A percentile compares a stretch with the other conserved stretches of the same genome.
Evolutionary conservation across 352 stramenopile species (phyloP).

Genomic region (Globisporangium iwayamae): DNA sequence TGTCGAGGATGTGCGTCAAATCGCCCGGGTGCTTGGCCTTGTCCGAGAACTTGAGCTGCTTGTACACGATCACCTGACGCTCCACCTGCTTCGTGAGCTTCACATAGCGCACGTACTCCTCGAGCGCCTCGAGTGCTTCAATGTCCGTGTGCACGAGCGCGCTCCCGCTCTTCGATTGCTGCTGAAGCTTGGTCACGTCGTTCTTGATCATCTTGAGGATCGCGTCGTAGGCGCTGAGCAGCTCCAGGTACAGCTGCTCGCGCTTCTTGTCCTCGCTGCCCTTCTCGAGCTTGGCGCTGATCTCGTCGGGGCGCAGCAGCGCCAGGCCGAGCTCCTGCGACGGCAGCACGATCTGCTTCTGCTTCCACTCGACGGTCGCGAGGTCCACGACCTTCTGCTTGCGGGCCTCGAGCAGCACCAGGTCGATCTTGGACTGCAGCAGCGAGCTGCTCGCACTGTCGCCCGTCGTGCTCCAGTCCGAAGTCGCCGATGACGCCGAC

Average conservation of each 20-base stretch:
- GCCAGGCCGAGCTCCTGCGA: slow-evolving; percentile 70
- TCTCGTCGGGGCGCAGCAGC: slow-evolving; percentile 70
- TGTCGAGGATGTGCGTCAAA: slow-evolving; percentile 77
- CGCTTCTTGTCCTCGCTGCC: slow-evolving; percentile 62
- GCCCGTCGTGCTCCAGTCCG: slow-evolving; percentile 57
- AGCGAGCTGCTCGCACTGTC: slow-evolving; percentile 70
- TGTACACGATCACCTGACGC: slow-evolving; percentile 56
- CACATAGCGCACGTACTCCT: slow-evolving; percentile 71
- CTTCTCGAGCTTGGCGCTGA: slow-evolving; percentile 59
- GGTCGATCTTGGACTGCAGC: slow-evolving; percentile 82
- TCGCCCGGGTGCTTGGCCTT: slow-evolving; percentile 52
- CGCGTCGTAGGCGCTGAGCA: slow-evolving; percentile 72
- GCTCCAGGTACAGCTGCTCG: slow-evolving; percentile 61
- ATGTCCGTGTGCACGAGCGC: slow-evolving; percentile 72
- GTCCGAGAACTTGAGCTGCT: slow-evolving; percentile 52
- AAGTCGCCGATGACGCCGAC: slow-evolving; percentile 25
- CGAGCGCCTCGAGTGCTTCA: slow-evolving; percentile 54
- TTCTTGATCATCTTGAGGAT: slow-evolving; percentile 67
- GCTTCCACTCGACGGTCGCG: slow-evolving; percentile 79
- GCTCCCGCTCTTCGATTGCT: slow-evolving; percentile 74
- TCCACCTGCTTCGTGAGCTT: slow-evolving; percentile 78
- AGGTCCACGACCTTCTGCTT: slow-evolving; percentile 85
- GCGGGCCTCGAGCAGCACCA: slow-evolving; percentile 75
- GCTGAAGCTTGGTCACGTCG: slow-evolving; percentile 56
- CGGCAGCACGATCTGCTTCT: slow-evolving; percentile 65